These are phyloP conservation scores for Cicer judaicum DNA, from an alignment of 306 rosid genomes.

Conservation along the genomic window DNA sequence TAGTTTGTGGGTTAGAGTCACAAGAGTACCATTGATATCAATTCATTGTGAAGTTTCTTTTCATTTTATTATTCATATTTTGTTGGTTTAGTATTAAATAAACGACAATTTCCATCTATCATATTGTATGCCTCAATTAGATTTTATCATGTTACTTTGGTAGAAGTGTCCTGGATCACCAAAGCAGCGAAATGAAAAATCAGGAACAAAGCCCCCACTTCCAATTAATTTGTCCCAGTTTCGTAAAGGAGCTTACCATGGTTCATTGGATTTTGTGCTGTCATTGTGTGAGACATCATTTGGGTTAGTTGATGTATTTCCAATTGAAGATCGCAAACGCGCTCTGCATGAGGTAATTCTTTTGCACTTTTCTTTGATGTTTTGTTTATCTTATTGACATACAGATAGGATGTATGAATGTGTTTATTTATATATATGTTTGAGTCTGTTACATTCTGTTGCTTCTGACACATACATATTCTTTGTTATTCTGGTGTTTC, in stretches of 20 bases:
- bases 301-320: conserved; percentile 95
- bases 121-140: conserved; percentile 28
- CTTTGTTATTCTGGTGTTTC: conserved; percentile 46
- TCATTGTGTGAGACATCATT: conserved; percentile 87
- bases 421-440: conserved; percentile 26
- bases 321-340: conserved; percentile 88
- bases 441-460: conserved; percentile 19
- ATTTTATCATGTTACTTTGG: conserved; percentile 46
- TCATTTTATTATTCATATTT: conserved; percentile 39
- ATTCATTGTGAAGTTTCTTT: conserved; percentile 31
- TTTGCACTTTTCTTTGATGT: conserved; percentile 39
- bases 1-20: conserved; percentile 36
- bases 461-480: conserved; percentile 42
- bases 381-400: conserved; percentile 42
- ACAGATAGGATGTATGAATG: conserved; percentile 16
- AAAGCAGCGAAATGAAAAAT: conserved; percentile 65
- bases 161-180: conserved; percentile 80
- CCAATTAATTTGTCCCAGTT: conserved; percentile 67
- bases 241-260: conserved; percentile 86
- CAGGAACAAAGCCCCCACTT: conserved; percentile 83
- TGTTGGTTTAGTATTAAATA: conserved; percentile 11
- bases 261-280: conserved; percentile 87
- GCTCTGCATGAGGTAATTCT: conserved; percentile 83
- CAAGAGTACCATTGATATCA: conserved; percentile 15
- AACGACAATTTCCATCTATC: conserved; percentile 26